Evolutionary conservation across 1,284 basidiomycete genomes (phyloP).

Genomic region (Ganoderma resinaceum): DNA sequence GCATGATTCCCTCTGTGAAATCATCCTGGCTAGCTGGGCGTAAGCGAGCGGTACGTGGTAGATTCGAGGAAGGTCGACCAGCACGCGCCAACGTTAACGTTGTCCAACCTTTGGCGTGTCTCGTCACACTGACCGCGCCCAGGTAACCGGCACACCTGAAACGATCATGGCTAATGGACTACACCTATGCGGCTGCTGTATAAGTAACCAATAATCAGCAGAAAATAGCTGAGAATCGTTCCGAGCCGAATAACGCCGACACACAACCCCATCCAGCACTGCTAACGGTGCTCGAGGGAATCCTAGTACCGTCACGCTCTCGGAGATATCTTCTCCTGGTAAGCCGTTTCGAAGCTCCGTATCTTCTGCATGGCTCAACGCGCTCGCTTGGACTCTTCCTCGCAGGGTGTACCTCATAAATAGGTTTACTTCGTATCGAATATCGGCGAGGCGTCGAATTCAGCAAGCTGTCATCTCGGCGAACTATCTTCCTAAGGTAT

Average conservation of each 20-base stretch:
- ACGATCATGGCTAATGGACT: background rate
- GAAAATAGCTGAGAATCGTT: background rate
- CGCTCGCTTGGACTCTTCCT: background rate
- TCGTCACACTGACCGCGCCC: background rate
- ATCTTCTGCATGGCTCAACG: background rate
- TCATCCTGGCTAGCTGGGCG: too few relatives aligned
- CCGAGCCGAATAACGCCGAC: background rate
- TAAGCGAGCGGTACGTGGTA: too few relatives aligned
- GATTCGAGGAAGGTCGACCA: too few relatives aligned
- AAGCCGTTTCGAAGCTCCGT: background rate
- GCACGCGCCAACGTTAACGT: too few relatives aligned
- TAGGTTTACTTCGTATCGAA: background rate
- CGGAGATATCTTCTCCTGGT: background rate
- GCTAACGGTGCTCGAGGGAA: background rate
- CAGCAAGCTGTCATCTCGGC: background rate
- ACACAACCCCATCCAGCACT: background rate
- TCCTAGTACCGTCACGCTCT: background rate
- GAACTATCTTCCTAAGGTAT: background rate
- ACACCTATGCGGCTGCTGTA: background rate
- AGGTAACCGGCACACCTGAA: background rate
- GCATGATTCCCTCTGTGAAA: too few relatives aligned
- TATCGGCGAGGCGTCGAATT: background rate
- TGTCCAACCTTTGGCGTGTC: too few relatives aligned
- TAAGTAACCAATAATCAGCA: too few relatives aligned
- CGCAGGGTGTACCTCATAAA: background rate